Conservation (phyloP, 2,329 filamentous ascomycete genomes). For the Aspergillus neoniger region DNA sequence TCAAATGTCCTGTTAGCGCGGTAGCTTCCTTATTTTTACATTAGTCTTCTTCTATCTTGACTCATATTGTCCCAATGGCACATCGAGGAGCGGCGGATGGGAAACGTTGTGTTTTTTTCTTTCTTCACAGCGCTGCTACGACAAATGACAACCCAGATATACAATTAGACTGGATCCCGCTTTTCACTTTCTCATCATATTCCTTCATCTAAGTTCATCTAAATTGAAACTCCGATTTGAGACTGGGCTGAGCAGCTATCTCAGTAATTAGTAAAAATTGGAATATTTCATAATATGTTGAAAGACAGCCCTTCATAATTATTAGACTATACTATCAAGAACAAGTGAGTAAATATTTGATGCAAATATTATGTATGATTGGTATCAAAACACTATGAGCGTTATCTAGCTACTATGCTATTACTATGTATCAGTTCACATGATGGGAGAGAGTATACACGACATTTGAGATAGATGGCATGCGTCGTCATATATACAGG, state of each 20-base stretch:
- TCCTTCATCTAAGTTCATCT: not conserved
- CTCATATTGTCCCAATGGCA: slow-evolving; percentile 2
- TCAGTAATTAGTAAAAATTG: no score
- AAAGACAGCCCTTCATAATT: no score
- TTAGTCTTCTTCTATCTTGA: not conserved
- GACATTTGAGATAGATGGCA: not conserved
- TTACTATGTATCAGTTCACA: not conserved
- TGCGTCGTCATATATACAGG: not conserved
- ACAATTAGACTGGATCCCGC: not conserved
- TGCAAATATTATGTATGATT: not conserved
- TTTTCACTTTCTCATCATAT: not conserved
- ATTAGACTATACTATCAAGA: no score
- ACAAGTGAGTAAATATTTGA: not conserved
- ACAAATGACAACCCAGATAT: slow-evolving; percentile 7
- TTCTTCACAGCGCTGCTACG: slow-evolving; percentile 6
- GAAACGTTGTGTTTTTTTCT: not conserved
- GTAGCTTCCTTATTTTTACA: not conserved
- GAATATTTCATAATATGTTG: no score
- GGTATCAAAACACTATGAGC: not conserved
- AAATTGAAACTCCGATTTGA: not conserved
- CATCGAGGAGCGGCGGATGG: slow-evolving; percentile 8
- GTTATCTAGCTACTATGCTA: not conserved
- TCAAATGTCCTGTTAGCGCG: not conserved
- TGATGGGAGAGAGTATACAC: not conserved
- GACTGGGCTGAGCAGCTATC: not conserved